Percentiles rank a stretch among this genome's conserved stretches.
phyloP scores from a whole-genome alignment of 805 yeast genomes.

The Kuraishia capsulata region DNA sequence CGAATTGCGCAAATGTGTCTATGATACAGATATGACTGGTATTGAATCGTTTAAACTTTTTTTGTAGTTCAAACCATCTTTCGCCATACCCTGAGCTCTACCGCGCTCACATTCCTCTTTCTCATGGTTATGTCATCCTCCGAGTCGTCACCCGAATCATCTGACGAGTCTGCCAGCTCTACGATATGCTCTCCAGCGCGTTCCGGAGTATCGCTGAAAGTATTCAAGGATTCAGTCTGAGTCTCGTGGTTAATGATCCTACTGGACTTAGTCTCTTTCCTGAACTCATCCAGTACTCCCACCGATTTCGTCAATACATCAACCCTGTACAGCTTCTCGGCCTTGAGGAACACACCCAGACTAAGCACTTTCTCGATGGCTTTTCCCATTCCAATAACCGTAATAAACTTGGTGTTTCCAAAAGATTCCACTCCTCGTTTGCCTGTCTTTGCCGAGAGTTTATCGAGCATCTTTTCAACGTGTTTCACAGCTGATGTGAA shows the following conservation, averaged over 20 bases:
- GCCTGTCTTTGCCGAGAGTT: constrained; percentile 30
- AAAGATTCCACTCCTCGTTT: constrained; percentile 16
- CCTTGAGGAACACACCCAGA: constrained; percentile 51
- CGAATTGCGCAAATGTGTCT: no score
- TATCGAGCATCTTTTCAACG: constrained; percentile 40
- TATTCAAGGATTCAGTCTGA: no score
- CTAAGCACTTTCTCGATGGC: constrained; percentile 57
- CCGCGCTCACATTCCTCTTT: constrained; percentile 37
- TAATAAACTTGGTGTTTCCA: constrained; percentile 30
- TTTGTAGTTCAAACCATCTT: no score
- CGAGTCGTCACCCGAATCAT: constrained; percentile 2
- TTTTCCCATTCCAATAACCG: constrained; percentile 69
- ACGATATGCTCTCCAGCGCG: not conserved
- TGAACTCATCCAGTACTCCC: constrained; percentile 64
- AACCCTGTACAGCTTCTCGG: constrained; percentile 37
- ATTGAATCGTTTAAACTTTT: no score
- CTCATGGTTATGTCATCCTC: constrained; percentile 26
- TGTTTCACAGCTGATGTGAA: constrained; percentile 65
- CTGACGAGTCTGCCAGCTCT: not conserved
- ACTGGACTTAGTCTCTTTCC: constrained; percentile 4
- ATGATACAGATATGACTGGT: no score
- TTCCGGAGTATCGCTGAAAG: not conserved
- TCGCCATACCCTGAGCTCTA: constrained; percentile 29
- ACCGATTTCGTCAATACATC: constrained; percentile 58
- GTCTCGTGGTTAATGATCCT: no score